Evolutionary conservation across 2,329 filamentous ascomycete species (phyloP), one percentile per base, ranked within the genome.

Genomic region (Elsinoe perseae): DNA sequence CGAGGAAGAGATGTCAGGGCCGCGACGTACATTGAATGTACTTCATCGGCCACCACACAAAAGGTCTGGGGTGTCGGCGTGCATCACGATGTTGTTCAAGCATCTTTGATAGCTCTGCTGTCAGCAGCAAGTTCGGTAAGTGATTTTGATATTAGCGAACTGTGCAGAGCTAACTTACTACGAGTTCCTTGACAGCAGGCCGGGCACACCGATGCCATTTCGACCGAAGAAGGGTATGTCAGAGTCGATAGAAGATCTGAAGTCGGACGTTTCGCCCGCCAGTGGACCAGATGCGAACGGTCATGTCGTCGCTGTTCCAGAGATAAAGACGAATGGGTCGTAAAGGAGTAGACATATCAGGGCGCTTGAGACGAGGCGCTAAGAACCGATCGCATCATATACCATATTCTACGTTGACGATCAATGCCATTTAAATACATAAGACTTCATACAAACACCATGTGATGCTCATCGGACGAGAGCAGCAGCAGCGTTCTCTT

Each of bases 11-110:
- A 89, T 59, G 89, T 92, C 62, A 95, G 95, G 76, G 92, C 92
- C n/a, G 92, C 90, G 1, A 89, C 91, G 1, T 97, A 95, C 69
- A 95, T 97, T 61, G 88, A 96, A 71, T 95, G 90, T 72, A 90
- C 80, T 25, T 79, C 84, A 18, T 73, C 80, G 3, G 82, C 80
- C 46, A 85, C 78, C 60, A 80, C 80, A 55, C 78, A 88, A 65
- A 86, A 82, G 65, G 86, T 95, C 2, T 95, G 90, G 89, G 90
- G 90, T 63, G 86, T 95, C 5, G 90, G 89, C 30, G 88, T 96
- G 64, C 89, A 96, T 69, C 86, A 92, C 69, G 92, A 95, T 75
- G 89, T 95, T 59, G 89, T 95, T 18, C 88, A 95, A 71, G 90
- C 88, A 64, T 91, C 86, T 70, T 80, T 96, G 66, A 87, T 90